Evolutionary conservation across 2,329 filamentous ascomycete genomes (phyloP), one percentile per base, ranked within the genome.

Genomic region (Penicillium expansum): DNA sequence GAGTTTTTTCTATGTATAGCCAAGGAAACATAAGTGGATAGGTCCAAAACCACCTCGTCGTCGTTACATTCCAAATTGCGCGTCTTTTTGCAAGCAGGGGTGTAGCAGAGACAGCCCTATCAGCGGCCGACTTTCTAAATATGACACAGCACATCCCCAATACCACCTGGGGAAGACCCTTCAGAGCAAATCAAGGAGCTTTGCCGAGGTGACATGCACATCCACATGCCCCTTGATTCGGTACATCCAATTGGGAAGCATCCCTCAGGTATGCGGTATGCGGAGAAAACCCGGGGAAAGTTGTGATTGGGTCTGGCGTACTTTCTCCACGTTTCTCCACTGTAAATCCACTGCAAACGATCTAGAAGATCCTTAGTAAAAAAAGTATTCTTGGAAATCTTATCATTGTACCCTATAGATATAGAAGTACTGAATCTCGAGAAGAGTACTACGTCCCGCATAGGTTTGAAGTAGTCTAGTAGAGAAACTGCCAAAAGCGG

Each of bases 31-130:
- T 37, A 22, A 32, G 32, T n/a, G 16, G 5, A 32, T 7, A 29
- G 30, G 18, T 16, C 5, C 14, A 29, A 52, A 29, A 29, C 5
- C 27, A 8, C 24, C 33, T 29, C 38, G 43, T 44, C 22, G 47
- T 54, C 32, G 57, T 57, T 27, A 44, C 61, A 63, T 63, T 63
- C 61, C 55, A 29, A 52, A 53, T 57, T 59, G 55, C 58, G 53
- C 49, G 52, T 45, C 59, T 56, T 55, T 45, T 59, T 56, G 58
- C 56, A 38, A 55, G 50, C 37, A 50, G 42, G 44, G 49, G 32
- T 39, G n/a, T 49, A 14, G 32, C 27, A 53, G 18, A 30, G 13
- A 24, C 20, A 53, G 57, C 57, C 57, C 48, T 59, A 59, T 49
- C n/a, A 29, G 14, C 41, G 24, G 30, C 20, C 29, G 8, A 49